phyloP scores from a whole-genome alignment of 768 basidiomycete genomes.

The Lactifluus echinatus region DNA sequence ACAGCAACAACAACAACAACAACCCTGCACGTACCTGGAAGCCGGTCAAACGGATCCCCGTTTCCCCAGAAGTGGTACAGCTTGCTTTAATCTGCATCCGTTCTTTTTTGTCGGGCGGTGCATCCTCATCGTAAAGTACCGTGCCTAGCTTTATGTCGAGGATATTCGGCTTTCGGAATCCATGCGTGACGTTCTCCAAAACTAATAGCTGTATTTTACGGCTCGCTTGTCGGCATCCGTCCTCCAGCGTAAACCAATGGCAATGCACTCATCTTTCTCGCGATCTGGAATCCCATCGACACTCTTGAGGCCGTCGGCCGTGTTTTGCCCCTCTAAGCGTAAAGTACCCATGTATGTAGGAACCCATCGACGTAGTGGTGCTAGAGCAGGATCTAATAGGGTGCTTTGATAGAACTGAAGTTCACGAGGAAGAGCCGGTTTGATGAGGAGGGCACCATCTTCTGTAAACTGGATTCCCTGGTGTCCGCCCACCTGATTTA shows the following conservation, averaged over 20 bases:
- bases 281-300: slow-evolving; percentile 22
- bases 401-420: slow-evolving; percentile 61
- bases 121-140: slow-evolving; percentile 63
- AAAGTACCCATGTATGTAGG: slow-evolving; percentile 78
- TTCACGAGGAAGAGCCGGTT: slow-evolving; percentile 59
- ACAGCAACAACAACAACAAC: too few relatives aligned
- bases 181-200: slow-evolving; percentile 70
- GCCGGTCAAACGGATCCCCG: slow-evolving; percentile 79
- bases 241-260: neutral
- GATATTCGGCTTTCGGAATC: slow-evolving; percentile 75
- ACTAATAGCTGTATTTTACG: slow-evolving; percentile 55
- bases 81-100: slow-evolving; percentile 69
- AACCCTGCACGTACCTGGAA: slow-evolving; percentile 58
- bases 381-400: slow-evolving; percentile 33
- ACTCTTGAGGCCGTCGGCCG: slow-evolving; percentile 11
- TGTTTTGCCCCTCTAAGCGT: slow-evolving; percentile 50
- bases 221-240: neutral
- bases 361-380: slow-evolving; percentile 46
- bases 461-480: slow-evolving; percentile 59
- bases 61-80: slow-evolving; percentile 62
- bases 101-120: slow-evolving; percentile 62
- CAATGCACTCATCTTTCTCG: slow-evolving; percentile 40
- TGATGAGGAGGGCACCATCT: slow-evolving; percentile 74
- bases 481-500: slow-evolving; percentile 76
- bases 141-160: slow-evolving; percentile 93